Evolutionary conservation across 2,329 filamentous ascomycete genomes (phyloP), one percentile per base, ranked within the genome.

Genomic region (Penicillium corylophilum): DNA sequence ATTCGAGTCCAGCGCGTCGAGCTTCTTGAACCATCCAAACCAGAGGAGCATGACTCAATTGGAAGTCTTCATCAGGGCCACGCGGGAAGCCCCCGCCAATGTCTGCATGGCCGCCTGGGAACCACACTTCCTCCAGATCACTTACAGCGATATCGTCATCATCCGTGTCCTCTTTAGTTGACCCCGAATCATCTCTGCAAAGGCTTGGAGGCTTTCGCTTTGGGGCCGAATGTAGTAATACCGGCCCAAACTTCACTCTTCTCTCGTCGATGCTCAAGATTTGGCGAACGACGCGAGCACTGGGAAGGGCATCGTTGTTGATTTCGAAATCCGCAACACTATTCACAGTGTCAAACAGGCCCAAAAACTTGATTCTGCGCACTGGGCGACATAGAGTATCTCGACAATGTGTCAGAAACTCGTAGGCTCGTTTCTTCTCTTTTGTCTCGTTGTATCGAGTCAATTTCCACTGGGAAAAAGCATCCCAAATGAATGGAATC

Each of bases 351-450:
- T 66, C 64, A 20, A 65, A 66, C 15, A 66, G 45, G 1, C 64
- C 64, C 3, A 66, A 51, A 43, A 65, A 66, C 15, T 62, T 48
- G 9, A 64, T 54, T 2, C 48, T 50, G 0, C 44, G 54, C 4
- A 57, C 48, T 1, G 54, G 51, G 3, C 60, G 61, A 20, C 61
- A 46, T 6, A 92, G 91, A 0, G 88, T 92, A 68, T 91, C 87
- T n/a, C 88, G 81, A 62, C 92, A 92, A 0, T 82, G 83, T 59
- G 84, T 87, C 82, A 92, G 86, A 64, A 88, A 90, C 8, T 78
- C 72, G 55, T 87, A 87, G 72, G 88, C 84, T 52, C 83, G 48
- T 8, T 44, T 49, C 35, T 61, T 60, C 41, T 55, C 49, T 43
- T 52, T 38, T 16, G 22, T 24, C 20, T 60, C 53, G 33, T 44